These are phyloP conservation scores for Ogataea haglerorum DNA, from an alignment of 805 yeast genomes.

Conservation along the genomic window DNA sequence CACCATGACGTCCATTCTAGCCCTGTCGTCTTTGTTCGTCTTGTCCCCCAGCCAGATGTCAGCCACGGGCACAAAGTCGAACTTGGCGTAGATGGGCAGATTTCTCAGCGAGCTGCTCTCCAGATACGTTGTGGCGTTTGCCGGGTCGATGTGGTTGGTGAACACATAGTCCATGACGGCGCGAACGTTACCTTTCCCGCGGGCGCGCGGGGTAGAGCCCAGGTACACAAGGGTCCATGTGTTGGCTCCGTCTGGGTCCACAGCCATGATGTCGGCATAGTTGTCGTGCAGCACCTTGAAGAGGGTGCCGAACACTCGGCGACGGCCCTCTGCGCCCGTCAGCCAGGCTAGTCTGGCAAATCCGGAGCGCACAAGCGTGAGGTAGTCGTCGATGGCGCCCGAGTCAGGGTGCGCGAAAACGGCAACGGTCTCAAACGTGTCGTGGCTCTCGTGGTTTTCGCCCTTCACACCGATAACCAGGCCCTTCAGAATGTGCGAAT, in stretches of 20 bases:
- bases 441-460: constrained; percentile 29
- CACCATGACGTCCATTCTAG: constrained; percentile 39
- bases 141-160: constrained; percentile 41
- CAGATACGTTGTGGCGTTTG: constrained; percentile 41
- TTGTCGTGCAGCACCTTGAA: constrained; percentile 50
- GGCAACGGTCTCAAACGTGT: constrained; percentile 50
- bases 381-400: constrained; percentile 43
- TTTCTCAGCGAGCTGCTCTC: constrained; percentile 46
- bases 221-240: constrained; percentile 33
- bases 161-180: constrained; percentile 48
- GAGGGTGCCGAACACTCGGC: constrained; percentile 47
- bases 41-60: constrained; percentile 43
- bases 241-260: constrained; percentile 35
- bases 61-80: constrained; percentile 47
- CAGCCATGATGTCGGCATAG: constrained; percentile 39
- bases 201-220: constrained; percentile 39
- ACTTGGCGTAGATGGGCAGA: constrained; percentile 50
- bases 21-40: constrained; percentile 28
- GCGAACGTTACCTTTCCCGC: constrained; percentile 57
- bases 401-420: constrained; percentile 49
- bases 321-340: constrained; percentile 45
- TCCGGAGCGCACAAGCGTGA: constrained; percentile 49
- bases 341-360: constrained; percentile 49
- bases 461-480: constrained; percentile 50
- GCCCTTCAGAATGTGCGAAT: constrained; percentile 49